These are phyloP conservation scores for Immersiella caudata DNA, from an alignment of 495 filamentous ascomycete species.

Conservation along the genomic window DNA sequence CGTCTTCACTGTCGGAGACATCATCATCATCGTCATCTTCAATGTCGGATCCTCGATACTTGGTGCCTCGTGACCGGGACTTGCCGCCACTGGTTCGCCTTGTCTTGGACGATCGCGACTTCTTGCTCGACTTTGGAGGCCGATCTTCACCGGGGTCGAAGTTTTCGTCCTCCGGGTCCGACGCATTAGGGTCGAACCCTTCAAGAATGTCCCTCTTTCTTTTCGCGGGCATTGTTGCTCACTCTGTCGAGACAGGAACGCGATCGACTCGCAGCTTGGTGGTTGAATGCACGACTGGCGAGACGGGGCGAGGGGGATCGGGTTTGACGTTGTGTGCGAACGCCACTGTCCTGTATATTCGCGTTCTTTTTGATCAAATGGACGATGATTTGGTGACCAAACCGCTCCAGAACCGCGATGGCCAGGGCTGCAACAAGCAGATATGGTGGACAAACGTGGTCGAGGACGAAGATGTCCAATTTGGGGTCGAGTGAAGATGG, in stretches of 20 bases:
- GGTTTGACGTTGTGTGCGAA: too few species aligned
- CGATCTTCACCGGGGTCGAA: conserved; percentile 58
- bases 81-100: conserved; percentile 33
- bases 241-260: background rate
- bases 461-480: background rate
- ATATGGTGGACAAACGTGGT: background rate
- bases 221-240: conserved; percentile 48
- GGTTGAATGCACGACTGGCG: too few species aligned
- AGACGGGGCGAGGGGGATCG: too few species aligned
- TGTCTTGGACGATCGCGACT: conserved; percentile 38
- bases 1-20: conserved; percentile 55
- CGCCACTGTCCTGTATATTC: background rate
- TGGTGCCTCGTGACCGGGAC: conserved; percentile 53
- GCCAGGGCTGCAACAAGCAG: background rate
- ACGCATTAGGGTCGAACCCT: conserved; percentile 77
- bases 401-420: background rate
- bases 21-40: conserved; percentile 63
- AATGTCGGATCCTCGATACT: conserved; percentile 64
- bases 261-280: background rate
- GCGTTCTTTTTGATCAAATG: background rate
- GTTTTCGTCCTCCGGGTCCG: conserved; percentile 81
- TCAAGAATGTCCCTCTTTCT: conserved; percentile 63
- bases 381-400: background rate
- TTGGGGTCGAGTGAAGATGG: background rate
- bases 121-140: conserved; percentile 48